Evolutionary conservation across 768 basidiomycete species (phyloP).

Genomic region (Kwoniella botswanensis): DNA sequence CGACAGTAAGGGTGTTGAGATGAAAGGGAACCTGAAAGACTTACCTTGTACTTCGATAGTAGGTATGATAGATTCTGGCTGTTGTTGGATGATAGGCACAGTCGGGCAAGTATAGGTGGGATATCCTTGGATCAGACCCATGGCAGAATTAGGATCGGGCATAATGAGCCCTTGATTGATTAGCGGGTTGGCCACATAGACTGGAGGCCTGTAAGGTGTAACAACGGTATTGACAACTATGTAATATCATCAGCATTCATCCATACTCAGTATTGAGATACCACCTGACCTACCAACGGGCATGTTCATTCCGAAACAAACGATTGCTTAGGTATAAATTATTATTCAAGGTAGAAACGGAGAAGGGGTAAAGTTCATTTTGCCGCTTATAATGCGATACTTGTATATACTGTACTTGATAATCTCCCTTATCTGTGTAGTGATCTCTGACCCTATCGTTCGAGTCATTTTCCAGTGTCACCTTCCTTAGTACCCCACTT

Average conservation of each 20-base stretch:
- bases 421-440: too few species aligned
- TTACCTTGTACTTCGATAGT: constrained; percentile 10
- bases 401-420: not conserved
- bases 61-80: constrained; percentile 2
- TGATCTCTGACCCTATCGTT: not conserved
- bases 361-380: not conserved
- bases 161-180: not conserved
- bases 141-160: not conserved
- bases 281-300: not conserved
- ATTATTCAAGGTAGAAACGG: not conserved
- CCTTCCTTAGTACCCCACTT: constrained; percentile 10
- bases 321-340: not conserved
- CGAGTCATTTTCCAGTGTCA: not conserved
- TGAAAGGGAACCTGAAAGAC: not conserved
- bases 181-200: not conserved
- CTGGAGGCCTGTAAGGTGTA: constrained; percentile 1
- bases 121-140: constrained; percentile 7
- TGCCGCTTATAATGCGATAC: not conserved
- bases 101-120: constrained; percentile 5
- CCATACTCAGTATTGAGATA: not conserved
- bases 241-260: constrained; percentile 1
- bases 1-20: too few species aligned
- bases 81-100: not conserved
- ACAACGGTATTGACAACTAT: constrained; percentile 6
- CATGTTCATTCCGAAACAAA: not conserved